phyloP scores from a whole-genome alignment of 257 asterid species.

The Solanum sitiens region DNA sequence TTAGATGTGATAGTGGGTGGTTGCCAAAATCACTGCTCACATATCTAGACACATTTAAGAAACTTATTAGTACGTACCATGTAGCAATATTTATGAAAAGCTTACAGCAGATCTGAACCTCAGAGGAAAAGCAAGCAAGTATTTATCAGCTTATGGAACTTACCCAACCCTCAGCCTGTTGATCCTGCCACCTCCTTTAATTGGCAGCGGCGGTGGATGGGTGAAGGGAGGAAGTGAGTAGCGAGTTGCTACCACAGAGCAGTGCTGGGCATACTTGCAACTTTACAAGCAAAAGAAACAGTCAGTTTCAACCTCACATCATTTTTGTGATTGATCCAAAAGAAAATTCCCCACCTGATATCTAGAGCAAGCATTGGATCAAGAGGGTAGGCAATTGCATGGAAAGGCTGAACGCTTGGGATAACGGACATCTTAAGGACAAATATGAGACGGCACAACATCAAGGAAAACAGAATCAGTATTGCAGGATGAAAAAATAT shows the following conservation, averaged over 20 bases:
- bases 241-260: constrained; percentile 90
- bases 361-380: constrained; percentile 92
- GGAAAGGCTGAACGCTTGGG: constrained; percentile 99
- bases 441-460: not conserved
- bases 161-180: constrained; percentile 85
- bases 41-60: constrained; percentile 38
- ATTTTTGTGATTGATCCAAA: not conserved
- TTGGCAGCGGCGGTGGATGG: constrained; percentile 70
- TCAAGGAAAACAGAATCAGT: not conserved
- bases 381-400: constrained; percentile 98
- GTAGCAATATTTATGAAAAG: not conserved
- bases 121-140: not conserved
- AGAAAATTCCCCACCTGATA: constrained; percentile 49
- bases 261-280: constrained; percentile 91
- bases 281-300: constrained; percentile 24
- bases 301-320: not conserved
- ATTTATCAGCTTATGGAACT: constrained; percentile 5
- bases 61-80: not conserved
- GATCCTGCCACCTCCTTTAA: constrained; percentile 54
- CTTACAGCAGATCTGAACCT: not conserved
- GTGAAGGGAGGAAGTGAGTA: constrained; percentile 79
- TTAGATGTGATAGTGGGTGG: constrained; percentile 96
- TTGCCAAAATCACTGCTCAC: constrained; percentile 99
- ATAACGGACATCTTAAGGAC: constrained; percentile 63
- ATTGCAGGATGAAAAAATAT: not conserved